Evolutionary conservation across 2,329 filamentous ascomycete genomes (phyloP).

Genomic region (Exophiala sp.): DNA sequence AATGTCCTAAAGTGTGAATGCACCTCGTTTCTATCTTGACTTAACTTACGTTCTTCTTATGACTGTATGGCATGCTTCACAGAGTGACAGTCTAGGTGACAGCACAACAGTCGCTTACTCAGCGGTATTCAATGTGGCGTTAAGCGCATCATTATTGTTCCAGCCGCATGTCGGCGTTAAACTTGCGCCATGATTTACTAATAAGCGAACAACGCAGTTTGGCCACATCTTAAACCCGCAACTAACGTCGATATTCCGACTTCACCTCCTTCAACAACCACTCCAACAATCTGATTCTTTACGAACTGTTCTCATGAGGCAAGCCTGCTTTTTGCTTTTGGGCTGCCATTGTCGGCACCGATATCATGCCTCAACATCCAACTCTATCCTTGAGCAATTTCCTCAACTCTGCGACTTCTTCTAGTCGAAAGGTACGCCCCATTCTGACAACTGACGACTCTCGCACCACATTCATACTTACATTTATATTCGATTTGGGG

Average conservation of each 20-base stretch:
- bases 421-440: constrained; percentile 23
- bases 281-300: not conserved
- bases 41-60: no score
- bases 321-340: not conserved
- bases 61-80: no score
- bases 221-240: no score
- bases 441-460: not conserved
- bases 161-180: no score
- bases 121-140: no score
- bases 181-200: no score
- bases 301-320: not conserved
- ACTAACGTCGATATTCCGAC: not conserved
- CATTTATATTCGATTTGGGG: not conserved
- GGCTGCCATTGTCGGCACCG: constrained; percentile 5
- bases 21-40: no score
- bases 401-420: constrained; percentile 19
- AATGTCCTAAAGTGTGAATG: no score
- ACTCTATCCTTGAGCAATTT: constrained; percentile 20
- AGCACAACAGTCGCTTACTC: no score
- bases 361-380: constrained; percentile 20
- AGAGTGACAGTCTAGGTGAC: no score
- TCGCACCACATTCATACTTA: not conserved
- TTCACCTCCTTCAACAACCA: not conserved
- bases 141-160: no score
- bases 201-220: no score